These are phyloP conservation scores for Lipomyces yamanashiensis DNA, from an alignment of 805 yeast species.

Conservation along the genomic window DNA sequence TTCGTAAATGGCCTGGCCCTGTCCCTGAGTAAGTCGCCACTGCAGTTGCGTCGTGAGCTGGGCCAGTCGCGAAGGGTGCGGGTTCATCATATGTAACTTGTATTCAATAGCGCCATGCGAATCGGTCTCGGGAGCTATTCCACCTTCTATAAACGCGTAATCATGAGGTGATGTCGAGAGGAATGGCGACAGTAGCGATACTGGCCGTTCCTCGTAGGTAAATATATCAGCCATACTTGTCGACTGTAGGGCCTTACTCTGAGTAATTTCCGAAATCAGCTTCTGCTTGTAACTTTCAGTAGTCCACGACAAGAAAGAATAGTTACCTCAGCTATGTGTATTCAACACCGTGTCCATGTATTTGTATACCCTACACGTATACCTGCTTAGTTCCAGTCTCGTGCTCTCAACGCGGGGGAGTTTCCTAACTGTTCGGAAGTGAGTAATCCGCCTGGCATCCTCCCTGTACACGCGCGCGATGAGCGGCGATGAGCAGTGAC, in stretches of 20 bases:
- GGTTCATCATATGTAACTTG: slow-evolving; percentile 31
- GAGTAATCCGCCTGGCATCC: slow-evolving; percentile 1
- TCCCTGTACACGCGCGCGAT: neutral
- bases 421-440: neutral
- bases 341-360: neutral
- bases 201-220: slow-evolving; percentile 29
- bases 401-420: neutral
- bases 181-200: slow-evolving; percentile 28
- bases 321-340: neutral
- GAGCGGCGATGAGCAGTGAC: slow-evolving; percentile 11
- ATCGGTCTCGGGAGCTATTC: slow-evolving; percentile 29
- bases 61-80: slow-evolving; percentile 32
- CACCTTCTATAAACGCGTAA: neutral
- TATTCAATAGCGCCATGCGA: slow-evolving; percentile 37
- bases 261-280: neutral
- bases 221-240: slow-evolving; percentile 18
- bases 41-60: slow-evolving; percentile 37
- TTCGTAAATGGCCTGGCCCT: slow-evolving; percentile 36
- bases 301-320: neutral
- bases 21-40: slow-evolving; percentile 36
- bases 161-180: neutral
- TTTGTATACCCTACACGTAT: too few species aligned
- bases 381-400: neutral
- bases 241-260: neutral
- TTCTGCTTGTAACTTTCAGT: neutral